Conservation (phyloP, 2,329 filamentous ascomycete species). For the Microdochium nivale region DNA sequence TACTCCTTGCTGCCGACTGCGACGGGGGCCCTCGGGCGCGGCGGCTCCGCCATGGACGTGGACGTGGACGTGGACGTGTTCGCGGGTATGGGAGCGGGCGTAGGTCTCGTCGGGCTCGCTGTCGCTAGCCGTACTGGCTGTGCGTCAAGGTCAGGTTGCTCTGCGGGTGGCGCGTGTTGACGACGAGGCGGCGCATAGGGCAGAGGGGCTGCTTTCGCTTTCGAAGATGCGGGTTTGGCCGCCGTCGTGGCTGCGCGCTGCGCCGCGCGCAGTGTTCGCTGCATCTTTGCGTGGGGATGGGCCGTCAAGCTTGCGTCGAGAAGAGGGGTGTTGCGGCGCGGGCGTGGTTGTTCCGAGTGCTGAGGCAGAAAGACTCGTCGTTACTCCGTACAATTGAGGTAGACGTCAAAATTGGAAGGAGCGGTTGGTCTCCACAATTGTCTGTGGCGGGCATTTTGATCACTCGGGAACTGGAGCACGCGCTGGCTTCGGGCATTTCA, state of each 20-base stretch:
- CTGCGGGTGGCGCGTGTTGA: neutral
- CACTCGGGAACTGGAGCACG: no score
- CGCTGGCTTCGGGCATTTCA: no score
- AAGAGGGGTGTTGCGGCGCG: no score
- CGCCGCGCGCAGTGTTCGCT: neutral
- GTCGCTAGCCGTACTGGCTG: neutral
- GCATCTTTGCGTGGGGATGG: neutral
- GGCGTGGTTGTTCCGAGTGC: no score
- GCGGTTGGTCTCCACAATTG: no score
- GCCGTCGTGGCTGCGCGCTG: neutral
- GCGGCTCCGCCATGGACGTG: neutral
- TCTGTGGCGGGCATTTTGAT: no score
- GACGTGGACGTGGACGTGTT: no score
- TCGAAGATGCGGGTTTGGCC: neutral
- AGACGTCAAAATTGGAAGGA: no score
- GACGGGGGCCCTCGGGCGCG: constrained; percentile 13
- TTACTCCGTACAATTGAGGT: no score
- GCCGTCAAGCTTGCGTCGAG: no score
- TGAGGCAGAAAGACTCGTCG: no score
- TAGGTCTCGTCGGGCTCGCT: neutral
- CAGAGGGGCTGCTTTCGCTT: neutral
- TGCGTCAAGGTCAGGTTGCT: neutral
- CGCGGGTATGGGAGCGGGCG: no score
- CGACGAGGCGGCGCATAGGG: neutral
- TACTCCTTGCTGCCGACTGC: constrained; percentile 26